Percentiles rank a stretch among this genome's conserved stretches.
These are phyloP conservation scores for Aspergillus fijiensis DNA, from an alignment of 2,329 filamentous ascomycete species.

Conservation along the genomic window DNA sequence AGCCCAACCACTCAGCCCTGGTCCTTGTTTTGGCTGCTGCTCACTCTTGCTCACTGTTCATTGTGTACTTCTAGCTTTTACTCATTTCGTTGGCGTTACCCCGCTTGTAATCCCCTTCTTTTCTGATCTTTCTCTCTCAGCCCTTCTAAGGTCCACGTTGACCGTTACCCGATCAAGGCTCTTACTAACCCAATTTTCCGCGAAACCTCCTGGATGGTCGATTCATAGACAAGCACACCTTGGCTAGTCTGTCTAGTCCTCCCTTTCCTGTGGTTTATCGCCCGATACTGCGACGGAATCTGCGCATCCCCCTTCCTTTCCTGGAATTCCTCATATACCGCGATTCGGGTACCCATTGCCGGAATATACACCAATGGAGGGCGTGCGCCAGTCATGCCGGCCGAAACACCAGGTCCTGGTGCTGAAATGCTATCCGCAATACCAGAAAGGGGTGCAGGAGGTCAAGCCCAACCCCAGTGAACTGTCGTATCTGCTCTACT, in stretches of 20 bases:
- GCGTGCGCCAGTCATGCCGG: conserved; percentile 63
- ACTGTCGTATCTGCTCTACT: conserved; percentile 94
- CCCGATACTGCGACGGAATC: background rate
- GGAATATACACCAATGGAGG: conserved; percentile 47
- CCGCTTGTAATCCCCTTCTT: conserved; percentile 3
- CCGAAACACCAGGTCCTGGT: conserved; percentile 97
- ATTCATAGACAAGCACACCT: background rate
- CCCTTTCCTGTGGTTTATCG: background rate
- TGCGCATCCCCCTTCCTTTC: background rate
- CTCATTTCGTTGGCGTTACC: conserved; percentile 1
- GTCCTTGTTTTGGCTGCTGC: background rate
- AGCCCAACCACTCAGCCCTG: background rate
- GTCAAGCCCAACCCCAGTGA: conserved; percentile 96
- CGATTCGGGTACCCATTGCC: background rate
- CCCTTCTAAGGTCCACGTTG: conserved; percentile 11
- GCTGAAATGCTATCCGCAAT: conserved; percentile 92
- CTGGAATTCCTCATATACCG: background rate
- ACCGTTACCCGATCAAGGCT: conserved; percentile 4
- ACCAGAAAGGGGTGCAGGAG: conserved; percentile 85
- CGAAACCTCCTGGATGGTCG: conserved; percentile 9
- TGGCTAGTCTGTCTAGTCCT: background rate
- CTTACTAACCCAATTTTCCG: conserved; percentile 13
- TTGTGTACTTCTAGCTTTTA: background rate
- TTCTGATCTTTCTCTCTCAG: background rate
- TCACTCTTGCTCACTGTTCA: background rate